A percentile compares a stretch with the other conserved stretches of the same genome.
phyloP scores from a whole-genome alignment of 768 basidiomycete genomes.

The Hygrophorus russula region DNA sequence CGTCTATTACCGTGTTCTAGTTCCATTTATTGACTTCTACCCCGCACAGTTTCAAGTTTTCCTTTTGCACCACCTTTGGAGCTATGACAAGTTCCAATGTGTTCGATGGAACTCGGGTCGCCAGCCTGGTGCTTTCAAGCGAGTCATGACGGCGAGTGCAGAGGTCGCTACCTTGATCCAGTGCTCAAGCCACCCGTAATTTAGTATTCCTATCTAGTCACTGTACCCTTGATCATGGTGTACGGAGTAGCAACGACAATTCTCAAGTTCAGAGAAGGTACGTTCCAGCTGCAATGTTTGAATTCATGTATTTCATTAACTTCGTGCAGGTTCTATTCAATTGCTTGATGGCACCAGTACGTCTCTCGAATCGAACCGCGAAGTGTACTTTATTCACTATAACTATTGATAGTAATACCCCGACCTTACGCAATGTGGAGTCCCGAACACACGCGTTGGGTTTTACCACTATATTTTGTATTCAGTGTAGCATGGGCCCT shows the following conservation, averaged over 20 bases:
- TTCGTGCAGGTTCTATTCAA: constrained; percentile 27
- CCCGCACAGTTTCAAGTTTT: constrained; percentile 51
- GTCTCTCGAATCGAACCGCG: constrained; percentile 5
- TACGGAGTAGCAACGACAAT: constrained; percentile 52
- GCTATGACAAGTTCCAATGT: constrained; percentile 68
- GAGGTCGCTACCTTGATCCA: not conserved
- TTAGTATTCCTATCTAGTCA: constrained; percentile 63
- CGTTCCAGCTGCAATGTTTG: constrained; percentile 5
- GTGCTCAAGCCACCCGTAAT: not conserved
- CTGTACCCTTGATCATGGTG: constrained; percentile 52
- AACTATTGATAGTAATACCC: constrained; percentile 34
- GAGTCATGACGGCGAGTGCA: constrained; percentile 70
- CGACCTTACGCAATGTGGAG: constrained; percentile 45
- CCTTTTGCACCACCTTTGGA: constrained; percentile 68
- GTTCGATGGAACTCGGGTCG: constrained; percentile 64
- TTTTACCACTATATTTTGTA: constrained; percentile 61
- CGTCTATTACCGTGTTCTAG: constrained; percentile 29
- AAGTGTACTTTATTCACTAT: constrained; percentile 8
- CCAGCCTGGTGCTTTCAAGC: constrained; percentile 77
- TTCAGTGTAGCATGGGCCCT: constrained; percentile 68
- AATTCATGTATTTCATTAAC: constrained; percentile 7
- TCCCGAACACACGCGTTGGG: constrained; percentile 31
- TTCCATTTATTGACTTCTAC: constrained; percentile 3
- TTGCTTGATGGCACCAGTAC: constrained; percentile 22
- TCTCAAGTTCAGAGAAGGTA: constrained; percentile 69